These are phyloP conservation scores for Penstemon eatonii DNA, from an alignment of 257 asterid genomes.

Conservation along the genomic window DNA sequence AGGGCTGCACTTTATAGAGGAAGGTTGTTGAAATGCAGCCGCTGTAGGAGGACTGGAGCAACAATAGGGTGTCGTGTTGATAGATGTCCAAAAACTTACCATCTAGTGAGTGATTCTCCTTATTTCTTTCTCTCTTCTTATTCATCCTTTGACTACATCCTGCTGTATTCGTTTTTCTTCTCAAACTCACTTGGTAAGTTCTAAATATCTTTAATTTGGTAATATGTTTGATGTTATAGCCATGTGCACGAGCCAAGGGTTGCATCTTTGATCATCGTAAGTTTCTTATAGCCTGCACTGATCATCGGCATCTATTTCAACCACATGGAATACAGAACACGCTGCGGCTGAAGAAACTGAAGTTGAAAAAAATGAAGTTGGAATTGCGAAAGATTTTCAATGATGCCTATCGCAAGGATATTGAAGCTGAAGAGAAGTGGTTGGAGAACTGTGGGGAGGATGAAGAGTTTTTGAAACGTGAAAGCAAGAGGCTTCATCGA, in stretches of 20 bases:
- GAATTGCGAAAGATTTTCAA: constrained; percentile 73
- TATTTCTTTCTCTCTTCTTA: constrained; percentile 1
- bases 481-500: constrained; percentile 96
- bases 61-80: constrained; percentile 99
- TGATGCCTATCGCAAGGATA: constrained; percentile 82
- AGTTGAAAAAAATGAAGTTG: constrained; percentile 69
- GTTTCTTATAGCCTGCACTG: constrained; percentile 96
- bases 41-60: constrained; percentile 98
- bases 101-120: constrained; percentile 61
- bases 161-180: constrained; percentile 16
- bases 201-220: constrained; percentile 11
- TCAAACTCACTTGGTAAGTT: constrained; percentile 15
- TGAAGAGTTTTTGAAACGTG: constrained; percentile 97
- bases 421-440: constrained; percentile 98
- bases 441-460: constrained; percentile 98
- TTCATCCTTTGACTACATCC: constrained; percentile 2
- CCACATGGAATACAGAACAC: constrained; percentile 72
- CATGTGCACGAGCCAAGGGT: constrained; percentile 90
- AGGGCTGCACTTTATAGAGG: constrained; percentile 99
- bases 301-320: constrained; percentile 89
- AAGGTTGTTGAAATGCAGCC: constrained; percentile 87
- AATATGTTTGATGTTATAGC: constrained; percentile 50
- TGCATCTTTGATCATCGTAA: constrained; percentile 98
- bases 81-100: constrained; percentile 97
- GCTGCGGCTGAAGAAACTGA: constrained; percentile 63